A percentile compares a stretch with the other conserved stretches of the same genome.
These are phyloP conservation scores for Mycothermus thermophilus DNA, from an alignment of 495 filamentous ascomycete species.

Conservation along the genomic window DNA sequence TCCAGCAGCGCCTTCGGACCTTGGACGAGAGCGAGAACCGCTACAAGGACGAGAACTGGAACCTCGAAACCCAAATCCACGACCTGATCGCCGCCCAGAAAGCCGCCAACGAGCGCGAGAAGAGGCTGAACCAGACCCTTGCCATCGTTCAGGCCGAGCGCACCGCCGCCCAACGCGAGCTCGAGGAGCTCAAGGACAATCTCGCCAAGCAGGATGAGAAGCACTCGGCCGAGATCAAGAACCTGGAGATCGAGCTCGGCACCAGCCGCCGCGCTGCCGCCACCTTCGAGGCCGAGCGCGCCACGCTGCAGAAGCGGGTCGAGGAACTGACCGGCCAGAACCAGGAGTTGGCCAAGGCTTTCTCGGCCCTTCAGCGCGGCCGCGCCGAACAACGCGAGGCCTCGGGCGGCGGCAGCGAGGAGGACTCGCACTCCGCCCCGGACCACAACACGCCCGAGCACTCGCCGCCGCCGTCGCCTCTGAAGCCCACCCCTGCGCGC, in stretches of 20 bases:
- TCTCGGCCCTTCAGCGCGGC: slow-evolving; percentile 49
- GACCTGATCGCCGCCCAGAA: slow-evolving; percentile 56
- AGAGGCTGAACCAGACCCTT: slow-evolving; percentile 58
- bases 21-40: slow-evolving; percentile 88
- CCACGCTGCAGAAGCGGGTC: slow-evolving; percentile 61
- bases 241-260: slow-evolving; percentile 76
- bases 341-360: slow-evolving; percentile 68
- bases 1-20: slow-evolving; percentile 60
- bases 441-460: slow-evolving; percentile 71
- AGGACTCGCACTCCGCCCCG: slow-evolving; percentile 48
- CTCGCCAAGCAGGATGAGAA: slow-evolving; percentile 73
- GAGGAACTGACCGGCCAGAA: slow-evolving; percentile 80
- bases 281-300: slow-evolving; percentile 59
- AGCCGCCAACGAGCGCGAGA: slow-evolving; percentile 65
- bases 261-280: slow-evolving; percentile 60
- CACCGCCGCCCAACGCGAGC: slow-evolving; percentile 56
- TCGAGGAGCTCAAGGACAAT: slow-evolving; percentile 72
- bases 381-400: slow-evolving; percentile 50
- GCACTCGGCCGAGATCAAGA: slow-evolving; percentile 56
- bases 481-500: slow-evolving; percentile 78
- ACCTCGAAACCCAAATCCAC: slow-evolving; percentile 76
- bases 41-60: slow-evolving; percentile 98
- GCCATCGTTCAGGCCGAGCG: slow-evolving; percentile 60
- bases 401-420: slow-evolving; percentile 40
- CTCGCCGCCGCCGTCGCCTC: slow-evolving; percentile 78